Percentiles rank a stretch among this genome's conserved stretches.
These are phyloP conservation scores for Phialophora macrospora DNA, from an alignment of 2,329 filamentous ascomycete genomes.

Conservation along the genomic window DNA sequence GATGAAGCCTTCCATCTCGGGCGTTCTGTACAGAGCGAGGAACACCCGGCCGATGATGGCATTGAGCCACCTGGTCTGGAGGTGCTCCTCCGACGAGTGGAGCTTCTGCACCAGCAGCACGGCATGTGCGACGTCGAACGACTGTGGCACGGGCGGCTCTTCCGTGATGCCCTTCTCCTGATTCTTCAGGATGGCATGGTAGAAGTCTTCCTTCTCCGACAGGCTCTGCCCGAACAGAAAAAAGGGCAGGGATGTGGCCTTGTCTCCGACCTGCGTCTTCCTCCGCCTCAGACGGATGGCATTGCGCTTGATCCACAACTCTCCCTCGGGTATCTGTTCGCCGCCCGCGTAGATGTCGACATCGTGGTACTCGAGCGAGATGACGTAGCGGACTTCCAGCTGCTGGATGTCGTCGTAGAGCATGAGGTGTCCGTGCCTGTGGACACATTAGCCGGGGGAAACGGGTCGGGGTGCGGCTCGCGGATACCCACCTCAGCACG, in stretches of 20 bases:
- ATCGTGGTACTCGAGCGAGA: slow-evolving; percentile 86
- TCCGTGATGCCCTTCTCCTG: slow-evolving; percentile 69
- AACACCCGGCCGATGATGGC: slow-evolving; percentile 88
- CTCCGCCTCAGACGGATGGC: slow-evolving; percentile 80
- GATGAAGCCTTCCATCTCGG: slow-evolving; percentile 77
- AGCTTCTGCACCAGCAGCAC: slow-evolving; percentile 87
- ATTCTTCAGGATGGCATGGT: slow-evolving; percentile 86
- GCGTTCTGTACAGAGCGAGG: slow-evolving; percentile 82
- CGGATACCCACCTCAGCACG: slow-evolving; percentile 71
- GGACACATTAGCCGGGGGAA: background rate
- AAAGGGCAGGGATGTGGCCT: slow-evolving; percentile 76
- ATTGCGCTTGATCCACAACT: slow-evolving; percentile 94
- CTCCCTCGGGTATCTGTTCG: slow-evolving; percentile 80
- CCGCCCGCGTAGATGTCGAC: slow-evolving; percentile 84
- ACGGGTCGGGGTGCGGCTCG: slow-evolving; percentile 67
- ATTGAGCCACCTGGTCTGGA: slow-evolving; percentile 93
- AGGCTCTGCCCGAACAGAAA: slow-evolving; percentile 94
- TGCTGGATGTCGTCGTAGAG: slow-evolving; percentile 96
- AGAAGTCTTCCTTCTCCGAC: slow-evolving; percentile 98
- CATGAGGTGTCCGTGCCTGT: slow-evolving; percentile 91
- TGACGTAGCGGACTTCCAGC: slow-evolving; percentile 92
- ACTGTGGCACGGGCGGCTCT: slow-evolving; percentile 69
- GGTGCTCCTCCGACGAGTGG: slow-evolving; percentile 87
- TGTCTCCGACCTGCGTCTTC: slow-evolving; percentile 57
- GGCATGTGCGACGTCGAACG: slow-evolving; percentile 83